Percentiles rank a stretch among this genome's conserved stretches.
These are phyloP conservation scores for Vitis vinifera DNA, from an alignment of 164 flowering plant species.

Conservation along the genomic window ASM3070453v1 NC_081811.1:1626501-1627000, in stretches of 20 bases:
- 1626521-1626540: slow-evolving; percentile 92
- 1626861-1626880: slow-evolving; percentile 86
- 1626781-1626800: slow-evolving; percentile 51
- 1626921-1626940: slow-evolving; percentile 60
- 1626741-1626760: not conserved
- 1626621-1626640: slow-evolving; percentile 69
- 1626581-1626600: slow-evolving; percentile 86
- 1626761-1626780: slow-evolving; percentile 58
- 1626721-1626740: too few species aligned
- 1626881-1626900: slow-evolving; percentile 96
- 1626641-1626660: slow-evolving; percentile 72
- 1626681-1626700: not conserved
- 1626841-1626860: slow-evolving; percentile 48
- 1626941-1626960: slow-evolving; percentile 56
- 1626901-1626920: slow-evolving; percentile 63
- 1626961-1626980: not conserved
- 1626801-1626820: slow-evolving; percentile 61
- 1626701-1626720: not conserved
- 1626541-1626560: slow-evolving; percentile 74
- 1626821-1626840: slow-evolving; percentile 55
- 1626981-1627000: too few species aligned
- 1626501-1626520: slow-evolving; percentile 90
- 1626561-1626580: slow-evolving; percentile 81
- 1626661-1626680: slow-evolving; percentile 8
- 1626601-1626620: slow-evolving; percentile 86